Conservation (phyloP, 78 protist genomes). For the Creolimax fragrantissima region DNA sequence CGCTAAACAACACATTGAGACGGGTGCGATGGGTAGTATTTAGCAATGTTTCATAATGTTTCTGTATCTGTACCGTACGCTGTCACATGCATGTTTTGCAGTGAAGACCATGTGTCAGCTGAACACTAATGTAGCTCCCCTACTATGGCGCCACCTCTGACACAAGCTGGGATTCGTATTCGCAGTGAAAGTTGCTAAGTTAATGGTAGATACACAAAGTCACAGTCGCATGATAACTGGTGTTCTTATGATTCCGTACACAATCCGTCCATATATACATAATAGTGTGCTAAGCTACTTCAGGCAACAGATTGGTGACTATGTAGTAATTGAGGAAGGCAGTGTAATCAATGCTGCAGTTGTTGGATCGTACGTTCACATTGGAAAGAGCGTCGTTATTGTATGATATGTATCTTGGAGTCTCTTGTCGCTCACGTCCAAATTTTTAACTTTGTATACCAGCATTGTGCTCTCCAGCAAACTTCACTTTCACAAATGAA, state of each 20-base stretch:
- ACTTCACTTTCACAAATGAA: too few species aligned
- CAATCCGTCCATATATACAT: not conserved
- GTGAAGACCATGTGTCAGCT: not conserved
- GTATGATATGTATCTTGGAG: too few species aligned
- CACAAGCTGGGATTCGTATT: too few species aligned
- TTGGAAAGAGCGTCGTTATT: not conserved
- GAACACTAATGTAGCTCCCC: too few species aligned
- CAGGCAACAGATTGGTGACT: not conserved
- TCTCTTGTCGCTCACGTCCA: too few species aligned
- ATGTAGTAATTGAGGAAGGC: not conserved
- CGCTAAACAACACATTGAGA: too few species aligned
- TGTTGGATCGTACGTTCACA: not conserved
- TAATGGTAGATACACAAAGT: not conserved
- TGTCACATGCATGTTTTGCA: not conserved
- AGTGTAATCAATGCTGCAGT: not conserved
- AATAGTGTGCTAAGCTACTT: not conserved
- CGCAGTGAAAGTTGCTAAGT: too few species aligned
- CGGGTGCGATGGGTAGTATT: not conserved
- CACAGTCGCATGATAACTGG: not conserved
- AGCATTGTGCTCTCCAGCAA: too few species aligned
- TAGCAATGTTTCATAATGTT: not conserved
- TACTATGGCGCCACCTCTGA: too few species aligned
- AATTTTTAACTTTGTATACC: too few species aligned
- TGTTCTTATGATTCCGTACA: not conserved
- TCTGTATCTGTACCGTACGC: not conserved